Base-by-base conservation (phyloP, 2,329 filamentous ascomycete genomes). In the Fusarium hostae region DNA sequence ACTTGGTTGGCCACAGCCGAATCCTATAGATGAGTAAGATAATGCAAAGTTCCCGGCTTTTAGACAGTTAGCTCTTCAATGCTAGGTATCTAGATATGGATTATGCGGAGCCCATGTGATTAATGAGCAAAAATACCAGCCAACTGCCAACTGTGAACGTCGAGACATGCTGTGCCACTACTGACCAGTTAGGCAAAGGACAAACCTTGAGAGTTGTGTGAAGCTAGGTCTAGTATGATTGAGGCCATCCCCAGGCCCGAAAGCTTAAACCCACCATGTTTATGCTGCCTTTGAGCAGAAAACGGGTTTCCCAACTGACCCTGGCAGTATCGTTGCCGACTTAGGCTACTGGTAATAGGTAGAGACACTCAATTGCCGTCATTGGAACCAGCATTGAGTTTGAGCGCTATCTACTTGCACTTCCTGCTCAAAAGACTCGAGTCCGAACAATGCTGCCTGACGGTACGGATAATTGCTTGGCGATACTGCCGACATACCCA, bases 221-320 rank as follows among this genome's bases (percentile, higher is more conserved):
- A 35, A 34, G 28, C 41, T 45, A 64, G 63, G 44, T 30, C 26
- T 32, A 12, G n/a, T 35, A 37, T 32, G 16, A 13, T 39, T 68
- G 63, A 68, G 66, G 65, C 65, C 48, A 68, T 68, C 65, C 20
- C 63, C 63, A 47, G 28, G 39, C 26, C 37, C 16, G 18, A 57
- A 68, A 68, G 47, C 54, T 28, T 68, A 68, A 68, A 62, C 24
- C n/a, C 40, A 68, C 47, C 24, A 16, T 16, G 34, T 16, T 56
- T 35, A 20, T n/a, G 20, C 37, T 13, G 34, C 11, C 35, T 22
- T 24, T 45, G 56, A 18, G 22, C 26, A 44, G 30, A 60, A 56
- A 68, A 57, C 41, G 22, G 65, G 32, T 32, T 43, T 30, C 24
- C 24, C 44, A 51, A 30, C 22, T 24, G 30, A 59, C 40, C 28